Evolutionary conservation across 148 eudicot species (phyloP), one percentile per base, ranked within the genome.

Genomic region (Limonium bicolor): DNA sequence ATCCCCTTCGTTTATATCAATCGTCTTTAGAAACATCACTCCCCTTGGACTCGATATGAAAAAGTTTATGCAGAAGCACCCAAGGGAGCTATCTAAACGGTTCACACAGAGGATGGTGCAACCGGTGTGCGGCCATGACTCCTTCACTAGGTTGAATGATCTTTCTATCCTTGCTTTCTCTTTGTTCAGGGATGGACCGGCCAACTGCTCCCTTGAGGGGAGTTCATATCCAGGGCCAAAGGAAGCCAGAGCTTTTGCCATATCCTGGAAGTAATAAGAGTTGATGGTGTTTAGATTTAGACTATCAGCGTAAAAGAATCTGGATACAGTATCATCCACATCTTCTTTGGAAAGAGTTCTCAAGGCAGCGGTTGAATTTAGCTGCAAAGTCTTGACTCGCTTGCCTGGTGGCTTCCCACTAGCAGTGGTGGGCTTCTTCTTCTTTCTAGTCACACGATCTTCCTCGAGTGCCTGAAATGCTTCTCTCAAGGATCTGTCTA

Each of bases 191-290:
- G 59, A 55, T 6, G 69, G 51, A 66, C 53, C 72, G 20, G 63
- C 54, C 55, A 71, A 39, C 70, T 63, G 55, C 49, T 67, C 61
- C 34, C 35, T 46, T 18, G 78, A 41, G 22, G 73, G 78, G 28
- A 50, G 61, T 46, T 64, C 73, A 54, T 67, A 72, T 40, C 70
- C 61, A n/a, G 67, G 61, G 38, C 78, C 78, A 56, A 53, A 72
- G 35, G 57, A 55, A 30, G 66, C 49, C 7, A 67, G 14, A 14
- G 58, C 72, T 55, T 38, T 52, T 40, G 55, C 56, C 72, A 67
- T 59, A 50, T 63, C 72, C 37, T 51, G 55, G 13, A 70, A 70
- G 34, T 57, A 70, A 16, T 59, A 55, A 40, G 77, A 66, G 36
- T 55, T 54, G 20, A 66, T 62, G 32, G 37, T 49, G 19, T 62